Evolutionary conservation across 805 yeast genomes (phyloP).

Genomic region (Yamadazyma olivae): DNA sequence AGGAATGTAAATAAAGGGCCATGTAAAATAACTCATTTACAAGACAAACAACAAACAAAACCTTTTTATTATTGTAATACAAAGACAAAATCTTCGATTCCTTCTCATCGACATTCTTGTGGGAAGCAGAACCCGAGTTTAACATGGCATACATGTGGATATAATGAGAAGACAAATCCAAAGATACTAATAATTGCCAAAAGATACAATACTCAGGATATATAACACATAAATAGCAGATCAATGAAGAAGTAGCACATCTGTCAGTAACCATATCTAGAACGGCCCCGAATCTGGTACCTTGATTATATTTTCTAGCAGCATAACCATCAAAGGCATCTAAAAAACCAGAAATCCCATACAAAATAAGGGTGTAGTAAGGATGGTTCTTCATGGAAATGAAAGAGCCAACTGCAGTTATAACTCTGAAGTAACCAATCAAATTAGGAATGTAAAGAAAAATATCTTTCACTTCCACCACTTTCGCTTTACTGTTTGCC

Average conservation of each 20-base stretch:
- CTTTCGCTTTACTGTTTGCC: not conserved
- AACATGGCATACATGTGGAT: slow-evolving; percentile 98
- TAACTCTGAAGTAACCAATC: slow-evolving; percentile 84
- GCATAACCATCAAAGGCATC: slow-evolving; percentile 98
- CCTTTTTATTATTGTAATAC: slow-evolving; percentile 82
- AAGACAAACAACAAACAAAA: slow-evolving; percentile 85
- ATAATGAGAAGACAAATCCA: slow-evolving; percentile 91
- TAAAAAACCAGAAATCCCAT: slow-evolving; percentile 83
- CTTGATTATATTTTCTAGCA: slow-evolving; percentile 85
- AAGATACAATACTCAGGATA: slow-evolving; percentile 67
- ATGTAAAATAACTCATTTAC: slow-evolving; percentile 92
- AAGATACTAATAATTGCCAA: slow-evolving; percentile 81
- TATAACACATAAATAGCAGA: slow-evolving; percentile 77
- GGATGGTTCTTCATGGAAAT: slow-evolving; percentile 84
- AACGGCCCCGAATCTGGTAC: slow-evolving; percentile 92
- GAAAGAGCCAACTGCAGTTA: slow-evolving; percentile 78
- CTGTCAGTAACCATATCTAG: slow-evolving; percentile 98
- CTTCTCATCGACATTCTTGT: slow-evolving; percentile 75
- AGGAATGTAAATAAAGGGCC: slow-evolving; percentile 77
- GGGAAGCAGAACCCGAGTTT: slow-evolving; percentile 73
- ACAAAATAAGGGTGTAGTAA: slow-evolving; percentile 66
- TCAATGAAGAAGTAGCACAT: slow-evolving; percentile 91
- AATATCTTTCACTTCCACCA: slow-evolving; percentile 48
- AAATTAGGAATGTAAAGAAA: slow-evolving; percentile 84
- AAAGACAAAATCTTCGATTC: slow-evolving; percentile 71